A percentile compares a stretch with the other conserved stretches of the same genome.
Conservation (phyloP, 1,139 yeast genomes). For the Saccharomycopsis hybrid region DNA sequence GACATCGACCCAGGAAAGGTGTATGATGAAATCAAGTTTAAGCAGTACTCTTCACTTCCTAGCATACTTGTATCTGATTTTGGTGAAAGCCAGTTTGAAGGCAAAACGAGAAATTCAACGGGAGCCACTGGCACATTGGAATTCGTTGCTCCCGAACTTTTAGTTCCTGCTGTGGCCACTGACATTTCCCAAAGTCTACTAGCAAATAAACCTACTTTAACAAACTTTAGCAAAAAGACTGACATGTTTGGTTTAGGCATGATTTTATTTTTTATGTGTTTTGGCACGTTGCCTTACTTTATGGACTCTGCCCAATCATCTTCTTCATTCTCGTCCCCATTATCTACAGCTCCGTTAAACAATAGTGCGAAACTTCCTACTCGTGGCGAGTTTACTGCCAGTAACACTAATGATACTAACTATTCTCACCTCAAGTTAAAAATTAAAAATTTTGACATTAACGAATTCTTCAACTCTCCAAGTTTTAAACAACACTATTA, state of each 20-base stretch:
- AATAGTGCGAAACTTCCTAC: too few species aligned
- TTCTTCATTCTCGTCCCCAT: conserved; percentile 33
- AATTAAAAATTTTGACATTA: conserved; percentile 30
- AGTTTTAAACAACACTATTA: conserved; percentile 23
- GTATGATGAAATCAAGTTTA: conserved; percentile 13
- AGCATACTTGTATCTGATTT: conserved; percentile 76
- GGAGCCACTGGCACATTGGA: conserved; percentile 87
- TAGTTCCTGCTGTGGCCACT: conserved; percentile 35
- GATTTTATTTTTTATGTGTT: conserved; percentile 67
- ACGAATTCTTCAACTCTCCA: conserved; percentile 24
- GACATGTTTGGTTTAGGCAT: conserved; percentile 82
- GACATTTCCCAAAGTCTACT: too few species aligned
- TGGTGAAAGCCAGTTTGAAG: conserved; percentile 81
- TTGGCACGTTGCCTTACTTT: conserved; percentile 66
- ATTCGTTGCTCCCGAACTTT: conserved; percentile 79
- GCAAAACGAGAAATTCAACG: conserved; percentile 46
- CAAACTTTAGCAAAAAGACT: conserved; percentile 60
- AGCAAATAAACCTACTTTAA: conserved; percentile 24
- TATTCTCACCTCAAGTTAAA: conserved; percentile 32
- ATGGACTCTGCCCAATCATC: too few species aligned
- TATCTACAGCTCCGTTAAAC: too few species aligned
- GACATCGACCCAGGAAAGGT: neutral
- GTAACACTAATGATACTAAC: conserved; percentile 7
- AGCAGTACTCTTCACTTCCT: conserved; percentile 40
- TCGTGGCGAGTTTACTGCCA: too few species aligned